These are phyloP conservation scores for Leptosphaerulina australis DNA, from an alignment of 2,329 filamentous ascomycete genomes.

Conservation along the genomic window DNA sequence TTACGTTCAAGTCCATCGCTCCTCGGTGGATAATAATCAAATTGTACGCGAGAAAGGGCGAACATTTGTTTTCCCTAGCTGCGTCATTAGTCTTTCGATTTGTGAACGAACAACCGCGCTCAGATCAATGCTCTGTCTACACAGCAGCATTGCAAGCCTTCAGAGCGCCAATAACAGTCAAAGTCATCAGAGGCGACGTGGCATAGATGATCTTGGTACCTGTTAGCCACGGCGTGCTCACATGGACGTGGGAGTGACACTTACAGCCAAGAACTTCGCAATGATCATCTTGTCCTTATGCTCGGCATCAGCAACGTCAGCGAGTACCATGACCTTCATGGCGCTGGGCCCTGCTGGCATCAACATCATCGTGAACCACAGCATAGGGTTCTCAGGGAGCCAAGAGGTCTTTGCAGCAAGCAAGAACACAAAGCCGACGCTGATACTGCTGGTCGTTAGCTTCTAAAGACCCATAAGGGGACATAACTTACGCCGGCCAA, in stretches of 20 bases:
- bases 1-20: too few relatives aligned
- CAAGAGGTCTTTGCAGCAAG: conserved; percentile 60
- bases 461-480: too few relatives aligned
- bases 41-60: too few relatives aligned
- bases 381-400: conserved; percentile 64
- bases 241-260: conserved; percentile 4
- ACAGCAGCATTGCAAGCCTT: conserved; percentile 49
- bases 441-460: conserved; percentile 41
- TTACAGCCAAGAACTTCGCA: conserved; percentile 58
- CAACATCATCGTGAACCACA: conserved; percentile 70
- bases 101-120: too few relatives aligned
- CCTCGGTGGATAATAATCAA: too few relatives aligned
- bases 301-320: conserved; percentile 55
- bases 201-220: conserved; percentile 48
- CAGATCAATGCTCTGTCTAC: too few relatives aligned
- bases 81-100: too few relatives aligned
- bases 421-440: conserved; percentile 61
- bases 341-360: conserved; percentile 64
- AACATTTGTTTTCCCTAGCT: too few relatives aligned
- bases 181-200: conserved; percentile 53
- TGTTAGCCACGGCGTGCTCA: not conserved
- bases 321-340: conserved; percentile 59
- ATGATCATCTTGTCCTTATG: conserved; percentile 59
- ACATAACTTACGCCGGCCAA: conserved; percentile 61
- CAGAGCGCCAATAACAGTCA: conserved; percentile 52